Base-by-base conservation (phyloP, 345 rosid species). In the Murraya paniculata region DNA sequence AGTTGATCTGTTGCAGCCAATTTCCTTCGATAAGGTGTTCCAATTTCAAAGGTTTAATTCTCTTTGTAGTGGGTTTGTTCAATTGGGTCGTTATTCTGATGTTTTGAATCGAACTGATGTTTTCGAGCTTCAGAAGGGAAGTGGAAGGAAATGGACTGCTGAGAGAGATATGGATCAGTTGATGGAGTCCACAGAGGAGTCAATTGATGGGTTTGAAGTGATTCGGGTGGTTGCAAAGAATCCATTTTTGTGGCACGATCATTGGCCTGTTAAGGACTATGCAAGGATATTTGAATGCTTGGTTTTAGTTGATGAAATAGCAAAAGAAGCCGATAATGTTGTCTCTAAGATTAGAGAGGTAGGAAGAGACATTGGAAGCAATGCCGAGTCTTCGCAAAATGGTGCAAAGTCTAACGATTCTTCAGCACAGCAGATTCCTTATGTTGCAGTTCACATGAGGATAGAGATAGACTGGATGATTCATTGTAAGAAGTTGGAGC, bases 391-490 rank as follows among this genome's bases (percentile, higher is more conserved):
- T 30, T 48, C 27, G 9, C 71, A 59, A 53, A 74, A 59, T 25
- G 68, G 7, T 56, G 50, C 4, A 1, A 69, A 68, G 64, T 56
- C 65, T 7, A 78, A 78, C 60, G 75, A 53, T 41, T 73, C 74
- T 39, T 53, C 14, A 1, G 13, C 0, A 71, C 41, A 62, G 16
- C 69, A 72, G 1, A 53, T 80, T 30, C 89, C 94, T 61, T 94
- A 88, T 50, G 81, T 94, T 13, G 98, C 99, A 0, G 97, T 96
- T 78, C 98, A 96, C 81, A 91, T 96, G 99, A 92, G 99, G 82
- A 87, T 96, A 72, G 98, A 96, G 88, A 91, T 89, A 75, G 99
- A 96, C 72, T 96, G 99, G 99, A 90, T 92, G 98, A 94, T 96
- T 68, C 99, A 96, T 70, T 96, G 99, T 76, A 96, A 91, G 88